These are phyloP conservation scores for Salix viminalis DNA, from an alignment of 345 rosid species.

Conservation along the genomic window DNA sequence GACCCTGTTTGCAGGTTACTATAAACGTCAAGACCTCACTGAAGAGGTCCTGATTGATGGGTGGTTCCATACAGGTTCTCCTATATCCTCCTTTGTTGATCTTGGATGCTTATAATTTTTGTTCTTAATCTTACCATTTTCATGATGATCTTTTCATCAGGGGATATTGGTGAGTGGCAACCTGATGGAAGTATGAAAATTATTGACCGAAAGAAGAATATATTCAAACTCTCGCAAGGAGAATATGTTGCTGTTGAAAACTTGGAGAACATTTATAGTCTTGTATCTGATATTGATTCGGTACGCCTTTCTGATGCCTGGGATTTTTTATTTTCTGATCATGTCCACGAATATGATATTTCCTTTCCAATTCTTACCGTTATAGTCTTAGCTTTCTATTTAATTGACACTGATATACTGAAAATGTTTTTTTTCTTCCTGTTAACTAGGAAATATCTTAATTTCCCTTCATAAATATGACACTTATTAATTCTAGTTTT, in stretches of 20 bases:
- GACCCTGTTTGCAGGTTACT: conserved; percentile 77
- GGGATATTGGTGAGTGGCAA: conserved; percentile 99
- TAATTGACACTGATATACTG: neutral
- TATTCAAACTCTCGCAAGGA: conserved; percentile 96
- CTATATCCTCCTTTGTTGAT: neutral
- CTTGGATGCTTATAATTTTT: neutral
- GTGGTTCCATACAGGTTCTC: conserved; percentile 90
- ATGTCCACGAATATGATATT: neutral
- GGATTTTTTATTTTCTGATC: neutral
- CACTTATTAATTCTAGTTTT: neutral
- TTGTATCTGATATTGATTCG: conserved; percentile 60
- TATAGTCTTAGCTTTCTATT: neutral
- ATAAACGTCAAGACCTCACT: conserved; percentile 87
- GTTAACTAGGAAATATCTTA: neutral
- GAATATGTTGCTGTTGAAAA: conserved; percentile 97
- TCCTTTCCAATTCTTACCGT: neutral
- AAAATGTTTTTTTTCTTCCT: neutral
- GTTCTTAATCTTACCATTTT: neutral
- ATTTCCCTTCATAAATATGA: neutral
- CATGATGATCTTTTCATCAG: conserved; percentile 30
- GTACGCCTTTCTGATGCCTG: conserved; percentile 30
- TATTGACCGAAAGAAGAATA: conserved; percentile 89
- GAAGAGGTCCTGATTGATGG: conserved; percentile 81
- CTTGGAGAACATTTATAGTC: conserved; percentile 79
- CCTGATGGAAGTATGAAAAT: conserved; percentile 90